phyloP scores from a whole-genome alignment of 805 yeast species.

The Gaillardinia entomophila region DNA sequence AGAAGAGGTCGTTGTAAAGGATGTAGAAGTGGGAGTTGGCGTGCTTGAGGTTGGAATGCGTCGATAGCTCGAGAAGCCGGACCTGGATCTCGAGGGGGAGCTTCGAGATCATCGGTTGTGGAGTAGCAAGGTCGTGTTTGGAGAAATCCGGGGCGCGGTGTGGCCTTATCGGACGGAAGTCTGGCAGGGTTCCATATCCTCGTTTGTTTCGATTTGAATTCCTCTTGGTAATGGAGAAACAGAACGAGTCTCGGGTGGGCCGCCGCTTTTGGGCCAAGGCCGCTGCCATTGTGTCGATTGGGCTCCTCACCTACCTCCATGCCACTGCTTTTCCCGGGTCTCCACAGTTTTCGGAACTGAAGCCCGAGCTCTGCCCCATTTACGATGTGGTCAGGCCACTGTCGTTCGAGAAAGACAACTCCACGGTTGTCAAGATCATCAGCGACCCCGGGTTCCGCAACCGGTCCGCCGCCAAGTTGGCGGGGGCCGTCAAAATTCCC shows the following conservation, averaged over 20 bases:
- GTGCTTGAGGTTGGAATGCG: constrained; percentile 27
- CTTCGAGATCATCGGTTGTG: constrained; percentile 5
- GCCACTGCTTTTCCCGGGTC: too few species aligned
- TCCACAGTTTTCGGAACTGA: too few species aligned
- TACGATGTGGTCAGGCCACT: constrained; percentile 19
- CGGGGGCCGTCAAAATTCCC: constrained; percentile 10
- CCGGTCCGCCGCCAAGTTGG: constrained; percentile 8
- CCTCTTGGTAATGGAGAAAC: not conserved
- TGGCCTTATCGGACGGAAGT: too few species aligned
- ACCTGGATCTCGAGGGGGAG: constrained; percentile 44
- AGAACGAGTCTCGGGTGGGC: too few species aligned
- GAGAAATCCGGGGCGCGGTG: too few species aligned
- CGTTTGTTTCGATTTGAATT: not conserved
- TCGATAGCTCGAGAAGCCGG: constrained; percentile 23
- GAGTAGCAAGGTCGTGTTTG: too few species aligned
- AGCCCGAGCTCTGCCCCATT: not conserved
- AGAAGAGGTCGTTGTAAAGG: constrained; percentile 45
- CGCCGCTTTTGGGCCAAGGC: too few species aligned
- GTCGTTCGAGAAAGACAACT: constrained; percentile 18
- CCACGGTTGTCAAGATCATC: constrained; percentile 23
- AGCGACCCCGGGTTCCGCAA: constrained; percentile 16
- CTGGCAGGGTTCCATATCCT: too few species aligned
- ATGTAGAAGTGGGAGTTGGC: constrained; percentile 40
- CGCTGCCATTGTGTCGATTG: too few species aligned
- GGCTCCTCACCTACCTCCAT: too few species aligned